Percentiles rank a stretch among this genome's conserved stretches.
phyloP scores from a whole-genome alignment of 2,329 filamentous ascomycete genomes.

The Apiospora pterosperma region DNA sequence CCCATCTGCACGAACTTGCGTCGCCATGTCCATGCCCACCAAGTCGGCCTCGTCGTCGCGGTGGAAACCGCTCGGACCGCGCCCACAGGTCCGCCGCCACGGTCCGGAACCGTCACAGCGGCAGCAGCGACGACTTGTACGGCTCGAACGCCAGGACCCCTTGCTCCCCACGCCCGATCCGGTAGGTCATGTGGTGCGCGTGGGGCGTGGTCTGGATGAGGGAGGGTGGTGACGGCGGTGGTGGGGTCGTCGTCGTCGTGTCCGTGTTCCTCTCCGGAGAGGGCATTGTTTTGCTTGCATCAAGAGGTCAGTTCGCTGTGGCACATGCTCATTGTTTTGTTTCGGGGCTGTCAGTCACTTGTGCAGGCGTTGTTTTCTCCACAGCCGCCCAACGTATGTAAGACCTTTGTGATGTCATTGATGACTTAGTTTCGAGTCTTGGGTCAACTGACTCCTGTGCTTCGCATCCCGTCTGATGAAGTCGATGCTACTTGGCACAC shows the following conservation, averaged over 20 bases:
- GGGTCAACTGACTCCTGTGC: background rate
- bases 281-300: background rate
- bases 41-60: background rate
- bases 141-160: slow-evolving; percentile 61
- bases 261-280: background rate
- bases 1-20: slow-evolving; percentile 55
- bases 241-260: background rate
- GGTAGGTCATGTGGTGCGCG: slow-evolving; percentile 9
- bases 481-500: too few relatives aligned
- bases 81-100: slow-evolving; percentile 39
- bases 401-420: background rate
- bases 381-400: too few relatives aligned
- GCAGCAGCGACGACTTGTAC: slow-evolving; percentile 58
- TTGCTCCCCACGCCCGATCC: slow-evolving; percentile 56
- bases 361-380: background rate
- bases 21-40: slow-evolving; percentile 18
- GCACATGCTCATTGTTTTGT: background rate
- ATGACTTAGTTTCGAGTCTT: background rate
- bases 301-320: background rate
- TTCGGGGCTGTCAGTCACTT: background rate
- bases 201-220: slow-evolving; percentile 9
- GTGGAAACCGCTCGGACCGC: slow-evolving; percentile 47
- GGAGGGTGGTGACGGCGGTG: background rate
- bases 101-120: slow-evolving; percentile 58
- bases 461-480: background rate